Conservation (phyloP, 2,329 filamentous ascomycete genomes). For the Ciborinia camelliae region DNA sequence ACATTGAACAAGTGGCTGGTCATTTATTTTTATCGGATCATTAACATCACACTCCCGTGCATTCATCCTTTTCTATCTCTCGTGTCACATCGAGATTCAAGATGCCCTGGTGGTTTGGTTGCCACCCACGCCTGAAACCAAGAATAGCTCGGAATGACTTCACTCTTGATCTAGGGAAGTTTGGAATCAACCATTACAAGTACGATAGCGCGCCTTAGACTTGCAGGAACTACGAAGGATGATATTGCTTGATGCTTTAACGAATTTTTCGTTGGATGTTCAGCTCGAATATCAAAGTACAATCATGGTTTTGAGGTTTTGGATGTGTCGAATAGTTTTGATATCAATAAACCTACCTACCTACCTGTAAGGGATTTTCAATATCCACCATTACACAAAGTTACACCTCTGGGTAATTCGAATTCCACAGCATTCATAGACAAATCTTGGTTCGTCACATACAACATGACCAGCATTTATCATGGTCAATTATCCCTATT, state of each 20-base stretch:
- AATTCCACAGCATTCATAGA: not conserved
- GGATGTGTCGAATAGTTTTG: conserved; percentile 4
- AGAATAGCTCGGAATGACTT: not conserved
- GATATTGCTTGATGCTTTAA: not conserved
- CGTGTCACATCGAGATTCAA: not conserved
- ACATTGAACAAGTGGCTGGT: not conserved
- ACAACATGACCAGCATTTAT: not conserved
- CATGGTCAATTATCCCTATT: not conserved
- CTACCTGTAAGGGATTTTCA: not conserved
- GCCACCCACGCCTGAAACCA: not conserved
- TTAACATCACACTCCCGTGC: not conserved
- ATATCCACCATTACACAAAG: not conserved
- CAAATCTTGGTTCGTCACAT: not conserved
- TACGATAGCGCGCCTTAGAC: not conserved
- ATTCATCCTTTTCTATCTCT: not conserved
- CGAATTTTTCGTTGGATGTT: not conserved
- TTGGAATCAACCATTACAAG: not conserved
- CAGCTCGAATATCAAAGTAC: not conserved
- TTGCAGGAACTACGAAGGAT: not conserved
- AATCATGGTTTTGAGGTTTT: not conserved
- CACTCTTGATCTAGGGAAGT: not conserved
- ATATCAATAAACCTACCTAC: not conserved
- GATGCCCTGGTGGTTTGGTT: not conserved
- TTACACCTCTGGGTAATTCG: not conserved
- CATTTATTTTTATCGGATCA: conserved; percentile 9